Base-by-base conservation (phyloP, 805 yeast species). In the Ogataea methanolica region DNA sequence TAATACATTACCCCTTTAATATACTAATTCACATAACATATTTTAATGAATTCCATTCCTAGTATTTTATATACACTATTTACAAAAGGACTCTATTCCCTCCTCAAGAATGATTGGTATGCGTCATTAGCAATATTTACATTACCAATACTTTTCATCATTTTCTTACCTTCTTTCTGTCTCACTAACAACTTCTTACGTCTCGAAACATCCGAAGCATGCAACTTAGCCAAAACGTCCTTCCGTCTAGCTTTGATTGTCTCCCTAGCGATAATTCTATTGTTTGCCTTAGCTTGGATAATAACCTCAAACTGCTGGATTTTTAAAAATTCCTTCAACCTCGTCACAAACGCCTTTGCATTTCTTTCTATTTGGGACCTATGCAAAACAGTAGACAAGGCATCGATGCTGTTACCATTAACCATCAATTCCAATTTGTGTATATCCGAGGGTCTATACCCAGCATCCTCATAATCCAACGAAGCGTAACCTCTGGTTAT, bases 151-250 rank as follows among this genome's bases (percentile, higher is more conserved):
- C 85, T 74, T 66, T 85, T 85, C 84, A 92, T 75, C 51, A 76
- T 77, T 67, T 86, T 88, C 68, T 94, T 94, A 36, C 99, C 99
- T 61, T 88, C 96, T 65, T 91, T 92, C 61, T 92, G 99, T 58
- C 86, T 85, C 46, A 78, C 88, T 45, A 92, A 71, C 55, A 92
- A 74, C 68, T 92, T 92, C 72, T 90, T 90, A 52, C 96, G 76
- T 69, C 99, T 76, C 0, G 95, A 79, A 33, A 91, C 79, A 71
- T 92, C 99, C 17, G 96, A 83, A 0, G 98, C 99, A 66, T 92
- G 98, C 50, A 94, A 70, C 60, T 82, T 87, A 29, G 94, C 96
- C 46, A 94, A 73, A n/a, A 92, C 99, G 67, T 92, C 98, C 67
- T 92, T 92, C 50, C 97, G 74, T 62, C 88, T 80, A 6, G 98